Conservation (phyloP, 495 filamentous ascomycete species). For the Trichoderma erinaceum region DNA sequence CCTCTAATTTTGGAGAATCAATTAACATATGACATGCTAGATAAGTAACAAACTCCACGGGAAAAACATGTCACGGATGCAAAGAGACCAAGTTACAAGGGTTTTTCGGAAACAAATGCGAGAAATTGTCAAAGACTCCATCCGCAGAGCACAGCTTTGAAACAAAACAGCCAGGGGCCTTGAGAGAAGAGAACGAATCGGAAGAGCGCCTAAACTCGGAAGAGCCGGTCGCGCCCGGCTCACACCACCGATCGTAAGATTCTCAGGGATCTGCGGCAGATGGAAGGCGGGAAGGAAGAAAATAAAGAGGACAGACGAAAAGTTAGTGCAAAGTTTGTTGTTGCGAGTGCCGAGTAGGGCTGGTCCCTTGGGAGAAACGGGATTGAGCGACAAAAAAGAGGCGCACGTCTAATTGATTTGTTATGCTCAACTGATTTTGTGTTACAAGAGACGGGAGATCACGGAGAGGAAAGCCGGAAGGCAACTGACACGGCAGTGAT, state of each 20-base stretch:
- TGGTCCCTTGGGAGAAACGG: no score
- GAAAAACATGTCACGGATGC: neutral
- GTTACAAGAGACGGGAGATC: neutral
- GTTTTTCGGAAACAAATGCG: neutral
- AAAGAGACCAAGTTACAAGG: neutral
- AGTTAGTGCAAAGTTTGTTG: neutral
- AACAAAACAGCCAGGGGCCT: neutral
- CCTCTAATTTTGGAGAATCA: neutral
- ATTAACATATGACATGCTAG: neutral
- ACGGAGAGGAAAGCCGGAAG: neutral
- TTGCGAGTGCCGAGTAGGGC: neutral
- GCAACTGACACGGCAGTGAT: neutral
- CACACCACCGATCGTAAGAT: conserved; percentile 14
- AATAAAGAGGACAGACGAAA: neutral
- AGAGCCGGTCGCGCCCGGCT: conserved; percentile 12
- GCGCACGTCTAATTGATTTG: neutral
- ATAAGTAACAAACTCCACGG: neutral
- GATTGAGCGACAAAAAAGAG: no score
- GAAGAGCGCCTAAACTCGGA: neutral
- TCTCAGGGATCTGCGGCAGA: neutral
- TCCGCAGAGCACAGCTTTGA: neutral
- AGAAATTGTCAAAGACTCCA: neutral
- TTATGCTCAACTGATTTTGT: neutral
- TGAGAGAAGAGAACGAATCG: neutral
- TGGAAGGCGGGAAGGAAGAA: neutral